Conservation (phyloP, 768 basidiomycete genomes). For the Hortiboletus flavorubellus region DNA sequence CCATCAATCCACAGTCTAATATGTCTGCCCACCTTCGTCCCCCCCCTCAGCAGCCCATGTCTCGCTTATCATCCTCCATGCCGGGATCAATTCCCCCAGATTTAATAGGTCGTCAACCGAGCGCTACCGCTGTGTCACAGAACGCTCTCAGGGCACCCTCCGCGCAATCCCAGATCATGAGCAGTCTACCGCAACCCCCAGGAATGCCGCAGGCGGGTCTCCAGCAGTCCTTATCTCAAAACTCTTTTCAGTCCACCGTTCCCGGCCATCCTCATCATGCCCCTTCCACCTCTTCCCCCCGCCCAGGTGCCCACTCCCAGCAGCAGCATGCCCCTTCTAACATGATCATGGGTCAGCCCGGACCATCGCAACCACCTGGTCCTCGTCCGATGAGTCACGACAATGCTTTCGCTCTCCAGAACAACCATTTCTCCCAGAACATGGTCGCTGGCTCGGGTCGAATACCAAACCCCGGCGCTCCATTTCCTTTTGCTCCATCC, state of each 20-base stretch:
- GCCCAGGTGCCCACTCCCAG: slow-evolving; percentile 28
- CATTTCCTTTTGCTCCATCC: slow-evolving; percentile 46
- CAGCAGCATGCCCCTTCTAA: slow-evolving; percentile 25
- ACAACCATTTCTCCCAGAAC: slow-evolving; percentile 31
- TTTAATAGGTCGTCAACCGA: slow-evolving; percentile 41
- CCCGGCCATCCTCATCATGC: slow-evolving; percentile 30
- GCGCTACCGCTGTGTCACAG: slow-evolving; percentile 40
- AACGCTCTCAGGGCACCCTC: slow-evolving; percentile 43
- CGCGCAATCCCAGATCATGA: slow-evolving; percentile 48
- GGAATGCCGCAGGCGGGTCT: slow-evolving; percentile 29
- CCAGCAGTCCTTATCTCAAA: slow-evolving; percentile 31
- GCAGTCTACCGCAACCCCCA: slow-evolving; percentile 36
- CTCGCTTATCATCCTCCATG: slow-evolving; percentile 32
- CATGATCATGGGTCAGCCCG: slow-evolving; percentile 32
- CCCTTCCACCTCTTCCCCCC: slow-evolving; percentile 30
- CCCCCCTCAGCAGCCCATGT: slow-evolving; percentile 34
- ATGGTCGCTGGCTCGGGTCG: slow-evolving; percentile 35
- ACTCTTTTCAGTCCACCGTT: slow-evolving; percentile 26
- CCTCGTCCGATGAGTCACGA: slow-evolving; percentile 43
- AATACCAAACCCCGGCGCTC: slow-evolving; percentile 31
- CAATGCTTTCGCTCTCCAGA: slow-evolving; percentile 43
- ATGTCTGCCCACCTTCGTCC: slow-evolving; percentile 39
- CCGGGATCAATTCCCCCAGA: slow-evolving; percentile 42
- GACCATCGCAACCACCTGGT: slow-evolving; percentile 29
- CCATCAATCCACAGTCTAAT: slow-evolving; percentile 42